Evolutionary conservation across 768 basidiomycete genomes (phyloP).

Genomic region (Lyophyllum decastes): DNA sequence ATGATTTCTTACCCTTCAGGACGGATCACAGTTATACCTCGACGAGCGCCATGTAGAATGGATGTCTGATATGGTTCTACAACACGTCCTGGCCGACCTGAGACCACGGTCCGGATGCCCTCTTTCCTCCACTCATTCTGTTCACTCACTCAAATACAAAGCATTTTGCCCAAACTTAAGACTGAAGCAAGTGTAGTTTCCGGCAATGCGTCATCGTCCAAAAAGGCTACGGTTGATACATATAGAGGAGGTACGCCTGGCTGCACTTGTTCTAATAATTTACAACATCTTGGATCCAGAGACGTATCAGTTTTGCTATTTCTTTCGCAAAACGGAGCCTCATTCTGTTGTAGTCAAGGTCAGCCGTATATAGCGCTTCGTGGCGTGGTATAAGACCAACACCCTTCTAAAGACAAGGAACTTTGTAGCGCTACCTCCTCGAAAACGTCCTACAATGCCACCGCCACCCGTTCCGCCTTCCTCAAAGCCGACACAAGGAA

Average conservation of each 20-base stretch:
- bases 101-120: slow-evolving; percentile 55
- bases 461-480: slow-evolving; percentile 20
- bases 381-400: not conserved
- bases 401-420: slow-evolving; percentile 33
- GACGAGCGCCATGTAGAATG: slow-evolving; percentile 87
- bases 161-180: slow-evolving; percentile 67
- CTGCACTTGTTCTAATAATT: slow-evolving; percentile 3
- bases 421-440: slow-evolving; percentile 35
- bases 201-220: slow-evolving; percentile 38
- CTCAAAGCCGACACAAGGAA: slow-evolving; percentile 19
- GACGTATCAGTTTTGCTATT: slow-evolving; percentile 89
- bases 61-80: slow-evolving; percentile 86
- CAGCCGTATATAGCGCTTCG: not conserved
- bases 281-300: slow-evolving; percentile 47
- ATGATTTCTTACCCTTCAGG: slow-evolving; percentile 28
- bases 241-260: slow-evolving; percentile 74
- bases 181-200: slow-evolving; percentile 52
- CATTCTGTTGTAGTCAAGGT: slow-evolving; percentile 84
- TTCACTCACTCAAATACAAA: slow-evolving; percentile 25
- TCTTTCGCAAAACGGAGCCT: slow-evolving; percentile 79
- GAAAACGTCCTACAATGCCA: slow-evolving; percentile 20
- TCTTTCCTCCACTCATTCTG: not conserved
- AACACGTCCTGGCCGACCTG: slow-evolving; percentile 79
- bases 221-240: slow-evolving; percentile 78
- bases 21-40: slow-evolving; percentile 51